These are phyloP conservation scores for Stylonectria norvegica DNA, from an alignment of 2,329 filamentous ascomycete genomes.

Conservation along the genomic window DNA sequence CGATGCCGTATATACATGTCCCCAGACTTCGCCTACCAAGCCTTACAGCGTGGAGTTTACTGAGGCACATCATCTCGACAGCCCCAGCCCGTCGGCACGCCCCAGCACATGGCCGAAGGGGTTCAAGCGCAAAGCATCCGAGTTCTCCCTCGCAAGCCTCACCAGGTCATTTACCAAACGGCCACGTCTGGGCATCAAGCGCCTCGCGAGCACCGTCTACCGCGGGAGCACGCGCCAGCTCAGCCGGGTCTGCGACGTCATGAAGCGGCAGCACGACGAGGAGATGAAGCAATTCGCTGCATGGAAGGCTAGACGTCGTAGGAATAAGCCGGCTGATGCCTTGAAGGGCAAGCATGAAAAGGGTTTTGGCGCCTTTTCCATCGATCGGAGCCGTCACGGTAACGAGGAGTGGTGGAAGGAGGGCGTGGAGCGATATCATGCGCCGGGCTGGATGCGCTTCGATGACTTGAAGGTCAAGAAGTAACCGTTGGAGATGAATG, in stretches of 20 bases:
- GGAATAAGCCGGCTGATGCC: conserved; percentile 20
- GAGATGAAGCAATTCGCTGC: conserved; percentile 27
- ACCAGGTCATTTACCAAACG: conserved; percentile 26
- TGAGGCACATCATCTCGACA: conserved; percentile 14
- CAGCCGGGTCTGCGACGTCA: conserved; percentile 22
- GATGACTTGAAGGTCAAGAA: conserved; percentile 5
- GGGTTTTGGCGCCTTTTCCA: conserved; percentile 22
- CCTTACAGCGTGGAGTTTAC: too few relatives aligned
- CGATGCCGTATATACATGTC: too few relatives aligned
- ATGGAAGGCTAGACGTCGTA: conserved; percentile 29
- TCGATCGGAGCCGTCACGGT: conserved; percentile 21
- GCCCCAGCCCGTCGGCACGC: conserved; percentile 11
- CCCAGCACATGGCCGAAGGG: conserved; percentile 9
- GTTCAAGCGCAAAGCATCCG: conserved; percentile 32
- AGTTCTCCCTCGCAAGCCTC: conserved; percentile 30
- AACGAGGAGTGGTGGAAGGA: conserved; percentile 36
- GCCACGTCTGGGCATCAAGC: conserved; percentile 27
- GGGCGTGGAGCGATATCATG: conserved; percentile 31
- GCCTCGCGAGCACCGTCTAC: conserved; percentile 28
- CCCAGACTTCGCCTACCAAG: too few relatives aligned
- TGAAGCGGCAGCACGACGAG: conserved; percentile 25
- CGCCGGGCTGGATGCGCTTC: conserved; percentile 33
- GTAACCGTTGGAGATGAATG: neutral
- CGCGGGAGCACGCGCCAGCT: conserved; percentile 25
- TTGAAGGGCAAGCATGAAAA: conserved; percentile 24